Conservation (phyloP, 148 eudicot species). For the Limonium bicolor region DNA sequence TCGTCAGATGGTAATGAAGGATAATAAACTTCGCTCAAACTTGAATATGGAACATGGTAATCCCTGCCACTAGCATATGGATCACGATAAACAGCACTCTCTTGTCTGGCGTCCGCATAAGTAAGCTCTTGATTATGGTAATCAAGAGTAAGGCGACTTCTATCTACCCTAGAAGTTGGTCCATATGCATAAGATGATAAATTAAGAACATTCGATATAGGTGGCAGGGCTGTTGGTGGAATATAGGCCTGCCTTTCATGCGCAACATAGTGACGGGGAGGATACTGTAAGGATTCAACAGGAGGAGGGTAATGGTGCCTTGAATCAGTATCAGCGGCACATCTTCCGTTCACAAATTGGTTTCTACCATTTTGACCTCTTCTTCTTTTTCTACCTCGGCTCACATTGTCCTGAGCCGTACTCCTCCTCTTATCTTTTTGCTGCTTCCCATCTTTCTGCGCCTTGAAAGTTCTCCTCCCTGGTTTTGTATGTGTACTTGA, state of each 20-base stretch:
- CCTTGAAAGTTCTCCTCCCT: too few species aligned
- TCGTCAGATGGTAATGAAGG: neutral
- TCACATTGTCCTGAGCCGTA: neutral
- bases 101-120: constrained; percentile 3
- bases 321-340: neutral
- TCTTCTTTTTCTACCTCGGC: constrained; percentile 1
- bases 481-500: too few species aligned
- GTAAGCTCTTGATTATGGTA: neutral
- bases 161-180: neutral
- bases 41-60: constrained; percentile 10
- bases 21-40: constrained; percentile 5
- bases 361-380: neutral
- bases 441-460: neutral
- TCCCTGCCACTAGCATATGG: too few species aligned
- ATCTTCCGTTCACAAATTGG: neutral
- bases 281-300: neutral
- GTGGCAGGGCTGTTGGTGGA: constrained; percentile 11
- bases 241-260: constrained; percentile 27
- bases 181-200: constrained; percentile 18
- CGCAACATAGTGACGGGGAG: constrained; percentile 3
- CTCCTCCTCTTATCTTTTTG: neutral
- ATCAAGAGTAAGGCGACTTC: neutral
- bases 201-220: neutral
- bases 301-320: neutral
- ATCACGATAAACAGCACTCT: constrained; percentile 18